Evolutionary conservation across 495 filamentous ascomycete genomes (phyloP).

Genomic region (Staphylotrichum longicolle): DNA sequence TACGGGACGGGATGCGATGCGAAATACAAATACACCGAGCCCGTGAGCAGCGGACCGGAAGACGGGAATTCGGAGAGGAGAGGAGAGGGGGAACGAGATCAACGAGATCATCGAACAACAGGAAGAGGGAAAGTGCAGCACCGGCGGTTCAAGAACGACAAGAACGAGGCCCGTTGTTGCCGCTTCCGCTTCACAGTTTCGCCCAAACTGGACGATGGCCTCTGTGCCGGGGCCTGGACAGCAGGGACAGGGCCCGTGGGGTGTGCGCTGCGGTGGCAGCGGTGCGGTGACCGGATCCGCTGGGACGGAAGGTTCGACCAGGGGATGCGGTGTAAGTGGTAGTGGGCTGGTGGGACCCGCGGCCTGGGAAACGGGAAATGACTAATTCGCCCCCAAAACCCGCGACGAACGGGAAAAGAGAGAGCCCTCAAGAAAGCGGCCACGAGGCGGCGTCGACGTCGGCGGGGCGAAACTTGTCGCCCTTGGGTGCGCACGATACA

Average conservation of each 20-base stretch:
- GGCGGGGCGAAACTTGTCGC: no score
- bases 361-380: slow-evolving; percentile 4
- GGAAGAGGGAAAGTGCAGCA: background rate
- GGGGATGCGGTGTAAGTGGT: slow-evolving; percentile 19
- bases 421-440: no score
- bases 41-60: no score
- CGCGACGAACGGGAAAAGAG: background rate
- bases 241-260: slow-evolving; percentile 5
- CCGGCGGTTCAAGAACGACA: background rate
- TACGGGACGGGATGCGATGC: no score
- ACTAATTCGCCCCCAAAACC: slow-evolving; percentile 4
- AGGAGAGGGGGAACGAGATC: no score
- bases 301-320: slow-evolving; percentile 18
- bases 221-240: no score
- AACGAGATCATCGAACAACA: background rate
- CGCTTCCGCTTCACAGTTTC: background rate
- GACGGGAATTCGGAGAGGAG: no score
- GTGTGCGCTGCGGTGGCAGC: background rate
- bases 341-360: slow-evolving; percentile 11
- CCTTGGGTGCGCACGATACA: no score
- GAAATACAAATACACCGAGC: no score
- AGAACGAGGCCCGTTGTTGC: background rate
- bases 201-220: no score
- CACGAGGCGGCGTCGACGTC: no score
- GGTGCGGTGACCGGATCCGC: background rate